Percentiles rank a stretch among this genome's conserved stretches.
phyloP scores from a whole-genome alignment of 192 early-diverging fungal species.

The Piromyces finnis region DNA sequence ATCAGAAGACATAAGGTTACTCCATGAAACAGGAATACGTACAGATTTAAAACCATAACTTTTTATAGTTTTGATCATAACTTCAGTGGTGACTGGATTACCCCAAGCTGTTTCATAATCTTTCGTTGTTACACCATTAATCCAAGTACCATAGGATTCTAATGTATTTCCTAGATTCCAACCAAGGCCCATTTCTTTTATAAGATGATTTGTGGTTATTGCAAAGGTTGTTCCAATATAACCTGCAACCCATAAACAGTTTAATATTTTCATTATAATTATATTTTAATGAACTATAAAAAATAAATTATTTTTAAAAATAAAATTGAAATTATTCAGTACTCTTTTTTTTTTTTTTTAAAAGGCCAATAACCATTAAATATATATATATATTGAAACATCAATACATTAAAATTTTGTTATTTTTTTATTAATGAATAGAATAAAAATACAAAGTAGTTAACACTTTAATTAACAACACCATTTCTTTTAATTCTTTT shows the following conservation, averaged over 20 bases:
- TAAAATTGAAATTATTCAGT: too few relatives aligned
- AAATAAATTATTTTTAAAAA: too few relatives aligned
- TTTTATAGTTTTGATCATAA: not conserved
- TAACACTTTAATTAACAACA: too few relatives aligned
- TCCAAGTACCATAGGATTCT: not conserved
- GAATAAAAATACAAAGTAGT: too few relatives aligned
- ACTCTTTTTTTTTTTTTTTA: too few relatives aligned
- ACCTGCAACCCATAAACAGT: not conserved
- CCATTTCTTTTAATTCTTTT: too few relatives aligned
- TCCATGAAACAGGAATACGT: not conserved
- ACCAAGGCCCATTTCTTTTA: not conserved
- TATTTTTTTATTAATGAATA: too few relatives aligned
- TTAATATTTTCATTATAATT: not conserved
- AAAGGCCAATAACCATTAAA: too few relatives aligned
- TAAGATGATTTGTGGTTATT: not conserved
- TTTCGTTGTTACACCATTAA: not conserved
- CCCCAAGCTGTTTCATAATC: not conserved
- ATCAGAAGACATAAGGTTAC: not conserved
- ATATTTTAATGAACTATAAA: too few relatives aligned
- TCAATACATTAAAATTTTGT: too few relatives aligned
- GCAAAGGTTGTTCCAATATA: not conserved
- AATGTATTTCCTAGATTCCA: not conserved
- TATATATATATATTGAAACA: too few relatives aligned
- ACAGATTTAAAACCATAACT: not conserved
- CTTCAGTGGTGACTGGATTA: not conserved